Evolutionary conservation across 306 rosid species (phyloP).

Genomic region (Dryas drummondii): DNA sequence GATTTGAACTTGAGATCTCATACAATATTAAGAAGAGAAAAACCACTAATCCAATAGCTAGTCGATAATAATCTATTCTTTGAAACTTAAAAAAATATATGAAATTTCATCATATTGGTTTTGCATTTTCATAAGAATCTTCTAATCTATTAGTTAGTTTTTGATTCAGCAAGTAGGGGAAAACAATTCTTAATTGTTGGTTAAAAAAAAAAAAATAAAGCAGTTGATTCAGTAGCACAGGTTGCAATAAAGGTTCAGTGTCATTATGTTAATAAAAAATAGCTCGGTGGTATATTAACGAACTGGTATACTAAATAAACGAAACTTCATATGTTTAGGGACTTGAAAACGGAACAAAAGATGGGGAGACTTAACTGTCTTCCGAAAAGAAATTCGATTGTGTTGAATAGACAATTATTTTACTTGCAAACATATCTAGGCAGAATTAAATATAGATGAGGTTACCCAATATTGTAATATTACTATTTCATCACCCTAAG

Average conservation of each 20-base stretch:
- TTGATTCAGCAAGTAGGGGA: background rate
- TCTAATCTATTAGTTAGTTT: background rate
- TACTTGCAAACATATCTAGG: background rate
- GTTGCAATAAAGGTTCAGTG: background rate
- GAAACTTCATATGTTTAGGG: too few species aligned
- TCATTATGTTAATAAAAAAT: conserved; percentile 12
- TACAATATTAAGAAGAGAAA: too few species aligned
- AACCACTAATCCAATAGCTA: too few species aligned
- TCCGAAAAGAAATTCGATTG: background rate
- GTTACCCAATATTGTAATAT: too few species aligned
- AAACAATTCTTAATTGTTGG: background rate
- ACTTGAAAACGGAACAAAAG: too few species aligned
- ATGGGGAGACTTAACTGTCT: background rate
- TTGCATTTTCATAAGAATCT: background rate
- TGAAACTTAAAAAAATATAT: too few species aligned
- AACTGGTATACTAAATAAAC: background rate
- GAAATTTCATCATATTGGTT: too few species aligned
- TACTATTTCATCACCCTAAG: too few species aligned
- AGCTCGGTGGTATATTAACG: background rate
- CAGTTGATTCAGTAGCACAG: background rate
- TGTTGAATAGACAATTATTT: background rate
- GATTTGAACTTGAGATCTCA: too few species aligned
- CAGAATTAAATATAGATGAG: too few species aligned
- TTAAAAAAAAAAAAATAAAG: background rate
- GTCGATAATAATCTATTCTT: too few species aligned